Percentiles rank a stretch among this genome's conserved stretches.
These are phyloP conservation scores for Brettanomyces nanus DNA, from an alignment of 805 yeast species.

Conservation along the genomic window DNA sequence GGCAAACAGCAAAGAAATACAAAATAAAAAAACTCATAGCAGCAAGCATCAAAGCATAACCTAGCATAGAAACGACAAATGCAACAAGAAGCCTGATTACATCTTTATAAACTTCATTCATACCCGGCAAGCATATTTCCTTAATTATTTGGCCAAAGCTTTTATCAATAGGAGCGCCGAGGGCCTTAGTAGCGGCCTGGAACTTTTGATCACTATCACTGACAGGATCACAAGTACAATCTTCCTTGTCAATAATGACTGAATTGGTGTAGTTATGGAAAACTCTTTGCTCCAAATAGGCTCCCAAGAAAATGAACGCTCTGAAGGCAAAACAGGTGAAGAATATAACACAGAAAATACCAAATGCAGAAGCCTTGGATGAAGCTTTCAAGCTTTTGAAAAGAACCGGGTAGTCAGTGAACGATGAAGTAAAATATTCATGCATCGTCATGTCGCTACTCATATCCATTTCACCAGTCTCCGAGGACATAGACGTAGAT, in stretches of 20 bases:
- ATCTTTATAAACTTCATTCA: slow-evolving; percentile 39
- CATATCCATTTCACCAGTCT: slow-evolving; percentile 2
- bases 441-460: slow-evolving; percentile 41
- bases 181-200: not conserved
- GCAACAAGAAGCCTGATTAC: slow-evolving; percentile 45
- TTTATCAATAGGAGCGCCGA: not conserved
- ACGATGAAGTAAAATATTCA: slow-evolving; percentile 45
- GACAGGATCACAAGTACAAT: slow-evolving; percentile 29
- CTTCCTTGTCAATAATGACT: slow-evolving; percentile 20
- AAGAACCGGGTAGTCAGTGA: slow-evolving; percentile 50
- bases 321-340: slow-evolving; percentile 51
- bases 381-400: slow-evolving; percentile 48
- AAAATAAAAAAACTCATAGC: slow-evolving; percentile 63
- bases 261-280: slow-evolving; percentile 36
- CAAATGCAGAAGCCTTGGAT: slow-evolving; percentile 57
- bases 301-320: slow-evolving; percentile 48
- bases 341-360: slow-evolving; percentile 58
- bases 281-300: slow-evolving; percentile 61
- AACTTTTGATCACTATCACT: slow-evolving; percentile 7
- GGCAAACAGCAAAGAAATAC: slow-evolving; percentile 65
- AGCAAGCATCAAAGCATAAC: slow-evolving; percentile 70
- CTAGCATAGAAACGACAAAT: slow-evolving; percentile 56
- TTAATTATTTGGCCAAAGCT: slow-evolving; percentile 8
- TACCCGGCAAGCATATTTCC: slow-evolving; percentile 28
- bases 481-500: slow-evolving; percentile 9